Evolutionary conservation across 192 early-diverging fungal species (phyloP).

Genomic region (Pilobolus umbonatus): DNA sequence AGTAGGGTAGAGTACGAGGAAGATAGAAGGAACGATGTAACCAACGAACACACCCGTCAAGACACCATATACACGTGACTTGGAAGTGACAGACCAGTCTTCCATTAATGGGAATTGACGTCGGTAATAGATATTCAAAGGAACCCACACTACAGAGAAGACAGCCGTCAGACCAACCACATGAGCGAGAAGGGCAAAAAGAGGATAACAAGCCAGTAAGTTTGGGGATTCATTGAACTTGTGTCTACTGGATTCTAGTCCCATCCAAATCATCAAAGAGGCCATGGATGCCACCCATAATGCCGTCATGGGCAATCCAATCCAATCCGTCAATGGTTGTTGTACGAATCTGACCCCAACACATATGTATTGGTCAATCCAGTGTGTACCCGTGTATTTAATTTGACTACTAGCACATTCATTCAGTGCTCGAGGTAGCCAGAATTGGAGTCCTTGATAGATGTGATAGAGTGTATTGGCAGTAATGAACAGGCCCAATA

Average conservation of each 20-base stretch:
- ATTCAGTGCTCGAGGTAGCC: too few relatives aligned
- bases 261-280: slow-evolving; percentile 5
- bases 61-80: neutral
- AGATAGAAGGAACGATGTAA: neutral
- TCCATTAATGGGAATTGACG: neutral
- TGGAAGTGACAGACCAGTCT: neutral
- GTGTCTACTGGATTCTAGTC: slow-evolving; percentile 13
- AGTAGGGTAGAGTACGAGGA: too few relatives aligned
- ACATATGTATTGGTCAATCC: too few relatives aligned
- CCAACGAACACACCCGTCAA: neutral
- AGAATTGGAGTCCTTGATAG: neutral
- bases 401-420: too few relatives aligned
- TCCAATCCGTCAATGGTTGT: neutral
- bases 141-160: slow-evolving; percentile 4
- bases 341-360: slow-evolving; percentile 3
- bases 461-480: neutral
- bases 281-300: neutral
- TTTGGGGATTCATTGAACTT: neutral
- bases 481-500: neutral
- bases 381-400: too few relatives aligned
- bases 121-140: neutral
- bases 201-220: neutral
- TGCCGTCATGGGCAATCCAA: slow-evolving; percentile 7
- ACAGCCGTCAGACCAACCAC: slow-evolving; percentile 4
- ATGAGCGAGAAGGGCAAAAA: slow-evolving; percentile 1